Evolutionary conservation across 371 early-diverging fungal species (phyloP).

Genomic region (Choanephora cucurbitarum): DNA sequence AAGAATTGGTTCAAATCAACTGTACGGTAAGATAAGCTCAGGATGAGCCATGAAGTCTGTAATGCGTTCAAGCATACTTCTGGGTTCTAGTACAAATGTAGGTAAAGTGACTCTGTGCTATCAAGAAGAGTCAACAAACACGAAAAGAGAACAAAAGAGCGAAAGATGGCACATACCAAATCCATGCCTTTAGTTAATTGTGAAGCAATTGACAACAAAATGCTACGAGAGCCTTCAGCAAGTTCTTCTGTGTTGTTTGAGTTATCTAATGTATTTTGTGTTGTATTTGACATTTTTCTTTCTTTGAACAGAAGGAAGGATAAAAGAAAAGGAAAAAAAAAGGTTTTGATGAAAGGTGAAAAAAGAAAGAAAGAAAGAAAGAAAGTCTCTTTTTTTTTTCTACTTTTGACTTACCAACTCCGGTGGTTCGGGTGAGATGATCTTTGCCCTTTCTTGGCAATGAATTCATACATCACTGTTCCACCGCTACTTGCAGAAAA

Average conservation of each 20-base stretch:
- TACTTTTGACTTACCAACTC: slow-evolving; percentile 6
- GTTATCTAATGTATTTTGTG: slow-evolving; percentile 23
- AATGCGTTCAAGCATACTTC: slow-evolving; percentile 93
- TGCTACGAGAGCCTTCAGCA: slow-evolving; percentile 85
- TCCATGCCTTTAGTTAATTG: slow-evolving; percentile 92
- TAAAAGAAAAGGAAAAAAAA: slow-evolving; percentile 2
- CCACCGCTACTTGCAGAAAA: too few species aligned
- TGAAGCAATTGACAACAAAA: slow-evolving; percentile 80
- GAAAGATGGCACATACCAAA: slow-evolving; percentile 47
- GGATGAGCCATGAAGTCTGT: slow-evolving; percentile 97
- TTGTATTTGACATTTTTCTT: slow-evolving; percentile 6
- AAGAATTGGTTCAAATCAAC: slow-evolving; percentile 1
- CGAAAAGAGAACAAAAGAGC: not conserved
- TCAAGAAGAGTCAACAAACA: not conserved
- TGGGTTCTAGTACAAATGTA: slow-evolving; percentile 94
- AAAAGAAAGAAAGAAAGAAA: slow-evolving; percentile 3
- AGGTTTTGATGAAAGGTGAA: not conserved
- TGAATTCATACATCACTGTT: too few species aligned
- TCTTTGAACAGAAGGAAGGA: not conserved
- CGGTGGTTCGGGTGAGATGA: not conserved
- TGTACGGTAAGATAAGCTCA: slow-evolving; percentile 81
- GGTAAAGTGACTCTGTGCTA: slow-evolving; percentile 86
- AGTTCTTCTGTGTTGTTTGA: slow-evolving; percentile 76
- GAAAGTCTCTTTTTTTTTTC: not conserved
- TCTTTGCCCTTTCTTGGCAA: too few species aligned